phyloP scores from a whole-genome alignment of 78 protist genomes.

The Dictyostelium intermedium region DNA sequence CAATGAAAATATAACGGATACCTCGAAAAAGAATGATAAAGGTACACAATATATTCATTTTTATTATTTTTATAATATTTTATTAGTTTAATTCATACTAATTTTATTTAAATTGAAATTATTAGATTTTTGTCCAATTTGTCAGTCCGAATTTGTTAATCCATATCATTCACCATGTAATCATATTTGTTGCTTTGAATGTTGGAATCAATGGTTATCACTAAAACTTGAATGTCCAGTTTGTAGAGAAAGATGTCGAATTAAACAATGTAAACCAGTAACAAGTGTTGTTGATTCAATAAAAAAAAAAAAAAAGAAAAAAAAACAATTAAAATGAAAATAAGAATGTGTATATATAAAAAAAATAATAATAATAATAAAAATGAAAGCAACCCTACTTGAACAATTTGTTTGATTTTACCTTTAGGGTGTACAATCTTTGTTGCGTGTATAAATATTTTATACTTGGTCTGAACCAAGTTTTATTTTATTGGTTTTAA shows the following conservation, averaged over 20 bases:
- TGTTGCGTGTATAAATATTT: too few relatives aligned
- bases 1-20: too few relatives aligned
- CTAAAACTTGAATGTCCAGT: constrained; percentile 68
- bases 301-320: too few relatives aligned
- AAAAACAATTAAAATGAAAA: too few relatives aligned
- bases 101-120: too few relatives aligned
- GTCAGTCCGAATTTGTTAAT: constrained; percentile 14
- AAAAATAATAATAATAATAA: too few relatives aligned
- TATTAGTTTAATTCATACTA: background rate
- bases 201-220: constrained; percentile 71
- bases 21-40: background rate
- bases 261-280: constrained; percentile 40
- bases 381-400: too few relatives aligned
- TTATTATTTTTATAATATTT: background rate
- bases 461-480: too few relatives aligned
- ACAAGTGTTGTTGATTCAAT: background rate
- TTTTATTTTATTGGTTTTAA: too few relatives aligned
- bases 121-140: constrained; percentile 54
- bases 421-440: too few relatives aligned
- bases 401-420: too few relatives aligned
- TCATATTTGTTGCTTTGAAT: constrained; percentile 58
- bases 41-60: background rate
- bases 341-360: too few relatives aligned
- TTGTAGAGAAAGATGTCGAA: constrained; percentile 57
- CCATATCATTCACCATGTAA: constrained; percentile 40